These are phyloP conservation scores for Podospora appendiculata DNA, from an alignment of 495 filamentous ascomycete genomes.

Conservation along the genomic window DNA sequence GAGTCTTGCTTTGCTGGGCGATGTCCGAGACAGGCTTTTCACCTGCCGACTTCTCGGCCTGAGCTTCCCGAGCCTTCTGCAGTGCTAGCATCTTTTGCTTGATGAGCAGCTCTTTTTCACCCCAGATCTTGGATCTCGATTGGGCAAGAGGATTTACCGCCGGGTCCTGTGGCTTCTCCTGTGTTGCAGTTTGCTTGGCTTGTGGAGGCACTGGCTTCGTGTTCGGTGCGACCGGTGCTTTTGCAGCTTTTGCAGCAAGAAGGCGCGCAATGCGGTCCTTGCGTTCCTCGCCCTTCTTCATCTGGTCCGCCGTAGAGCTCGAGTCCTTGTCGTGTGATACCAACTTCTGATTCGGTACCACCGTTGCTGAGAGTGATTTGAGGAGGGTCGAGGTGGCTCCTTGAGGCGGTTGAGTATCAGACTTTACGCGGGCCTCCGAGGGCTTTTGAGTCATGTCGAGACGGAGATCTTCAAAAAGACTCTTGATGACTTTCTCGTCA, in stretches of 20 bases:
- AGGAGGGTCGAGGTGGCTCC: too few relatives aligned
- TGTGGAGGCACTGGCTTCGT: constrained; percentile 2
- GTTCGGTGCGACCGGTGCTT: constrained; percentile 11
- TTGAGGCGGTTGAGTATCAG: too few relatives aligned
- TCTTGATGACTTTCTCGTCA: constrained; percentile 50
- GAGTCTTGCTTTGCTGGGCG: background rate
- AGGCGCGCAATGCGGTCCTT: constrained; percentile 72
- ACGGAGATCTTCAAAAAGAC: constrained; percentile 59
- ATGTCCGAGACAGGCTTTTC: background rate
- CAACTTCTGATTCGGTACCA: background rate
- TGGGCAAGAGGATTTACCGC: constrained; percentile 2
- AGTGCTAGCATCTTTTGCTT: constrained; percentile 39
- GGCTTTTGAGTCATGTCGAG: constrained; percentile 32
- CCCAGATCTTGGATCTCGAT: constrained; percentile 27
- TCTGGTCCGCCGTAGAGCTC: constrained; percentile 12
- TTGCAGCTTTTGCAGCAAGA: constrained; percentile 50
- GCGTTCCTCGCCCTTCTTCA: constrained; percentile 53
- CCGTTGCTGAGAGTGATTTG: too few relatives aligned
- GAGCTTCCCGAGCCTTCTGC: constrained; percentile 30
- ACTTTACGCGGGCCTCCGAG: too few relatives aligned
- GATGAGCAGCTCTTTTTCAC: constrained; percentile 37
- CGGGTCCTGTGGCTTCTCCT: constrained; percentile 4
- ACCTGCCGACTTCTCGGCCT: constrained; percentile 8
- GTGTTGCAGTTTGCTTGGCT: constrained; percentile 5
- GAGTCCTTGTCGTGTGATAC: constrained; percentile 1